Conservation (phyloP, 352 stramenopile genomes). For the Phytophthora sp. region DNA sequence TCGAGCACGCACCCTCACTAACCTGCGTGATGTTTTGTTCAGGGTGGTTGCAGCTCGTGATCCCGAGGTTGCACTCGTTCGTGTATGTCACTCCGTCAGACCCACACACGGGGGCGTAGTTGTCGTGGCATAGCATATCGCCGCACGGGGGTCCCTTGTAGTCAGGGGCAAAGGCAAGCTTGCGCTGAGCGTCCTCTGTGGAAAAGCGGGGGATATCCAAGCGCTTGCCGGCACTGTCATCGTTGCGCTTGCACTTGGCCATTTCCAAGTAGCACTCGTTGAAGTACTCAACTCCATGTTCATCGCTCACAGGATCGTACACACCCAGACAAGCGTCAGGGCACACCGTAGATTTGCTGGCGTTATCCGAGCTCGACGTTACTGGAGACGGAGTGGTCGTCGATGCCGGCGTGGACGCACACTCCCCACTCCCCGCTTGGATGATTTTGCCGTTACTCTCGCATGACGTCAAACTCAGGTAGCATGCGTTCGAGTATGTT, state of each 20-base stretch:
- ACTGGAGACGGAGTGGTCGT: not conserved
- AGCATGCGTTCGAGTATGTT: constrained; percentile 31
- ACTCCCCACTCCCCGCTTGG: constrained; percentile 22
- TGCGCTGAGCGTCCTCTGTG: not conserved
- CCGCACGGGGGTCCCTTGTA: no score
- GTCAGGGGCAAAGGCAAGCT: no score
- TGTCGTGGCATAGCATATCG: no score
- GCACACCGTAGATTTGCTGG: constrained; percentile 11
- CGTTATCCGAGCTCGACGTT: no score
- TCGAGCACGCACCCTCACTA: no score
- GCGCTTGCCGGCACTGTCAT: not conserved
- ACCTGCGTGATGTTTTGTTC: no score
- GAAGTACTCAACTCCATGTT: constrained; percentile 18
- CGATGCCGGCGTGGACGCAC: constrained; percentile 3
- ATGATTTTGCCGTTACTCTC: constrained; percentile 10
- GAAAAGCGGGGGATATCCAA: not conserved
- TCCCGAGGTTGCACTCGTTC: no score
- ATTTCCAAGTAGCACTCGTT: constrained; percentile 24
- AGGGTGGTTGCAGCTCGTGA: no score
- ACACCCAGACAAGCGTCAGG: constrained; percentile 19
- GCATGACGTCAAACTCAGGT: constrained; percentile 24
- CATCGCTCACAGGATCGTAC: constrained; percentile 18
- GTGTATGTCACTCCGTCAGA: no score
- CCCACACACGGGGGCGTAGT: no score
- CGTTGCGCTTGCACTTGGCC: constrained; percentile 20